These are phyloP conservation scores for Nakazawaea holstii DNA, from an alignment of 805 yeast genomes.

Conservation along the genomic window DNA sequence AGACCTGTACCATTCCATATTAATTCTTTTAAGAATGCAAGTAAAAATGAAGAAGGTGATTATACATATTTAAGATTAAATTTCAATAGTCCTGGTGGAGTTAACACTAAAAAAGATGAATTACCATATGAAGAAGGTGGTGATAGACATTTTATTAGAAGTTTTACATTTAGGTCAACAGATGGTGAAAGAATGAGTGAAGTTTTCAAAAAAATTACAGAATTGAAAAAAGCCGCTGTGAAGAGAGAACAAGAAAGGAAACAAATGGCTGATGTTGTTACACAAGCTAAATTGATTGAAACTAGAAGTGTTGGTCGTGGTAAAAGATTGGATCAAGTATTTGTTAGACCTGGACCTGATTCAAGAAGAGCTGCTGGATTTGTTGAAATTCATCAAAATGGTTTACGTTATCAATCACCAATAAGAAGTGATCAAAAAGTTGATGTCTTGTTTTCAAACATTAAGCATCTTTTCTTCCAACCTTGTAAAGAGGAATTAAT, in stretches of 20 bases:
- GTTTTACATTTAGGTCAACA: slow-evolving; percentile 81
- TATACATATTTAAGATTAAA: slow-evolving; percentile 85
- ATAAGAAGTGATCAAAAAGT: slow-evolving; percentile 79
- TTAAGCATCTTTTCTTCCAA: slow-evolving; percentile 91
- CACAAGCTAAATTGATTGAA: slow-evolving; percentile 84
- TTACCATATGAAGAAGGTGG: slow-evolving; percentile 88
- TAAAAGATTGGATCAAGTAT: slow-evolving; percentile 79
- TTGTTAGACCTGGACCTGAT: slow-evolving; percentile 93
- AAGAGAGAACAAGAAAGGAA: slow-evolving; percentile 88
- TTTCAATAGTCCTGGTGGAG: slow-evolving; percentile 85
- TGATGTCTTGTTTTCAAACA: slow-evolving; percentile 84
- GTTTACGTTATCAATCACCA: slow-evolving; percentile 88
- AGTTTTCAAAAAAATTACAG: slow-evolving; percentile 83
- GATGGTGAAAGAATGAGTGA: slow-evolving; percentile 90
- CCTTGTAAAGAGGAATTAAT: slow-evolving; percentile 93
- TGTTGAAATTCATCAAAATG: slow-evolving; percentile 89
- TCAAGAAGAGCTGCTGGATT: slow-evolving; percentile 93
- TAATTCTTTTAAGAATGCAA: slow-evolving; percentile 88
- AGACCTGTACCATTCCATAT: slow-evolving; percentile 98
- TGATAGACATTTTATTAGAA: slow-evolving; percentile 80
- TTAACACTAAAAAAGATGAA: slow-evolving; percentile 64
- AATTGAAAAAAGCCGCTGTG: slow-evolving; percentile 84
- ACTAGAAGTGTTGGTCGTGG: slow-evolving; percentile 72
- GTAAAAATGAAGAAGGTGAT: slow-evolving; percentile 95
- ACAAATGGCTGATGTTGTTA: slow-evolving; percentile 89